Percentiles rank a stretch among this genome's conserved stretches.
These are phyloP conservation scores for Plasmopara muralis DNA, from an alignment of 352 stramenopile genomes.

Conservation along the genomic window DNA sequence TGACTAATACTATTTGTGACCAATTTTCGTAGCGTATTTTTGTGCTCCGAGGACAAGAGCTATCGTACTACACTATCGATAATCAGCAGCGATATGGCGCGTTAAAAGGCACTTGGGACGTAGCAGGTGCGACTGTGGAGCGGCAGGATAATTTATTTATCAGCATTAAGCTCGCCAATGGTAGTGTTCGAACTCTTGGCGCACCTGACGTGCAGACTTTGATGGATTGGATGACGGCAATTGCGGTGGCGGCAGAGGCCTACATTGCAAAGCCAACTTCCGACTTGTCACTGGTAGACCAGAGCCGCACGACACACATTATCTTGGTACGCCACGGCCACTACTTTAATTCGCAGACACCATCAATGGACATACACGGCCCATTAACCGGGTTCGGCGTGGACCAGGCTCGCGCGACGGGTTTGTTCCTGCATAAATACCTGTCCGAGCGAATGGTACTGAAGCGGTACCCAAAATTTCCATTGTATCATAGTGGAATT, in stretches of 20 bases:
- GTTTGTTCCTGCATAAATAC: slow-evolving; percentile 47
- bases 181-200: slow-evolving; percentile 30
- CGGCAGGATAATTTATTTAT: slow-evolving; percentile 41
- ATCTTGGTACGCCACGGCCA: slow-evolving; percentile 65
- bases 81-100: slow-evolving; percentile 45
- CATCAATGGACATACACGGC: slow-evolving; percentile 44
- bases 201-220: slow-evolving; percentile 47
- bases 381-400: slow-evolving; percentile 50
- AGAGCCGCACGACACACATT: slow-evolving; percentile 61
- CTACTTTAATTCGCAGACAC: slow-evolving; percentile 43
- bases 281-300: slow-evolving; percentile 49
- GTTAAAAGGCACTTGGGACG: slow-evolving; percentile 55
- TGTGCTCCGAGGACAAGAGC: slow-evolving; percentile 55
- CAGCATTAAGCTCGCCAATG: slow-evolving; percentile 24
- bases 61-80: slow-evolving; percentile 65
- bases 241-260: slow-evolving; percentile 42
- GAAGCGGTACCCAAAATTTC: slow-evolving; percentile 51
- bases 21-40: slow-evolving; percentile 44
- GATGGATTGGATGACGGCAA: slow-evolving; percentile 73
- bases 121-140: slow-evolving; percentile 39
- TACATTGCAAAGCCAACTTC: slow-evolving; percentile 31
- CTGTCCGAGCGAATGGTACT: slow-evolving; percentile 37
- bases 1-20: slow-evolving; percentile 1
- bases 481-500: slow-evolving; percentile 55
- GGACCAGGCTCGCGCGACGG: slow-evolving; percentile 39